Evolutionary conservation across 805 yeast species (phyloP).

Genomic region (Cyberlindnera saturnus): DNA sequence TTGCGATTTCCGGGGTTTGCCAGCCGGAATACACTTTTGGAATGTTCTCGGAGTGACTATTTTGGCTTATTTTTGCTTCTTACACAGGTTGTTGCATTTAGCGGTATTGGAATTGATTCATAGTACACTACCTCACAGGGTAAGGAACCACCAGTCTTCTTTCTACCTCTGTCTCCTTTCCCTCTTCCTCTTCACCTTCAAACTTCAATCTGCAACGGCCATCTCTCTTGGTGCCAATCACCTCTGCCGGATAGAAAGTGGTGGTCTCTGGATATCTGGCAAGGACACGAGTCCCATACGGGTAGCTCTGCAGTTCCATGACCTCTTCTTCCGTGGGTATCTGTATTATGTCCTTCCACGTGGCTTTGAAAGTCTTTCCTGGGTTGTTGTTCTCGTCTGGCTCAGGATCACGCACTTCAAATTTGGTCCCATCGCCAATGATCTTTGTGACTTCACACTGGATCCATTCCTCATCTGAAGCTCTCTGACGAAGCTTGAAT

Average conservation of each 20-base stretch:
- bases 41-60: background rate
- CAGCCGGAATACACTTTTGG: background rate
- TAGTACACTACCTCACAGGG: conserved; percentile 31
- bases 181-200: conserved; percentile 96
- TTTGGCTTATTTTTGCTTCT: background rate
- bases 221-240: conserved; percentile 67
- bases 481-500: conserved; percentile 63
- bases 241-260: conserved; percentile 92
- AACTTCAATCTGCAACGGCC: conserved; percentile 75
- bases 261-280: conserved; percentile 98
- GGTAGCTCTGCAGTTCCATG: conserved; percentile 43
- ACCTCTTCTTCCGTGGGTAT: conserved; percentile 53
- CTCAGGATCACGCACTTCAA: conserved; percentile 95
- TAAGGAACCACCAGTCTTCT: conserved; percentile 77
- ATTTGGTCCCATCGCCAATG: conserved; percentile 62
- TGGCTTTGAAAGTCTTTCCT: conserved; percentile 80
- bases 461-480: conserved; percentile 87
- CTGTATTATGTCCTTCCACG: conserved; percentile 69
- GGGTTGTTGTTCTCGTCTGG: conserved; percentile 91
- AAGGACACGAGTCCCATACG: conserved; percentile 74
- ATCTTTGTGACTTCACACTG: conserved; percentile 85
- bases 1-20: too few species aligned
- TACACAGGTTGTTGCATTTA: too few species aligned
- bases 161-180: conserved; percentile 90
- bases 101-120: conserved; percentile 1